phyloP scores from a whole-genome alignment of 176 grass and related monocot genomes.

The Urochloa ruziziensis region DNA sequence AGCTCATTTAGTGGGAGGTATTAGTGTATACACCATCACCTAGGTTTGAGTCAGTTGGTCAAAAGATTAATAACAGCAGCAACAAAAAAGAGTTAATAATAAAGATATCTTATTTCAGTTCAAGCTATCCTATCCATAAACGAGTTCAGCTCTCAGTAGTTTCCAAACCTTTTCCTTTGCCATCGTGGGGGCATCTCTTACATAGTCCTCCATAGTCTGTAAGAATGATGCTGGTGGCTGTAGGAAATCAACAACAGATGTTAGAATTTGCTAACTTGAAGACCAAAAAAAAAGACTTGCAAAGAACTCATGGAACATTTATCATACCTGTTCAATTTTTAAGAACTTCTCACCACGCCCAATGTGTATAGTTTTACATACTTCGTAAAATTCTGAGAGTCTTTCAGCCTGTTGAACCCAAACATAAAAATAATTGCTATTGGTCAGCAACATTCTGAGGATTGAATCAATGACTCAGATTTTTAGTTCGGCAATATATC shows the following conservation, averaged over 20 bases:
- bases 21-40: no score
- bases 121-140: neutral
- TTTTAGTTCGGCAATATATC: constrained; percentile 11
- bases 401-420: constrained; percentile 58
- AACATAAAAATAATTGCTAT: constrained; percentile 3
- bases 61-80: neutral
- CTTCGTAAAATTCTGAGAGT: constrained; percentile 97
- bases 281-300: neutral
- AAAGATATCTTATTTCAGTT: constrained; percentile 1
- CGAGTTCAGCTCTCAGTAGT: neutral
- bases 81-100: no score
- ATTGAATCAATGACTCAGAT: neutral
- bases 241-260: constrained; percentile 31
- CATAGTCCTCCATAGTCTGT: constrained; percentile 95
- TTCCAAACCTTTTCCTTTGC: constrained; percentile 68
- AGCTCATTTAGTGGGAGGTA: neutral
- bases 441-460: neutral
- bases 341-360: constrained; percentile 84
- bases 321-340: constrained; percentile 91
- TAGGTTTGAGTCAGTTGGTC: neutral
- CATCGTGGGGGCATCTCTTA: constrained; percentile 73
- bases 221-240: constrained; percentile 95
- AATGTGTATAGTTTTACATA: constrained; percentile 93
- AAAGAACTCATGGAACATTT: neutral
- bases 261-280: constrained; percentile 16